phyloP scores from a whole-genome alignment of 1,284 basidiomycete genomes.

The Leccinum solheimii region DNA sequence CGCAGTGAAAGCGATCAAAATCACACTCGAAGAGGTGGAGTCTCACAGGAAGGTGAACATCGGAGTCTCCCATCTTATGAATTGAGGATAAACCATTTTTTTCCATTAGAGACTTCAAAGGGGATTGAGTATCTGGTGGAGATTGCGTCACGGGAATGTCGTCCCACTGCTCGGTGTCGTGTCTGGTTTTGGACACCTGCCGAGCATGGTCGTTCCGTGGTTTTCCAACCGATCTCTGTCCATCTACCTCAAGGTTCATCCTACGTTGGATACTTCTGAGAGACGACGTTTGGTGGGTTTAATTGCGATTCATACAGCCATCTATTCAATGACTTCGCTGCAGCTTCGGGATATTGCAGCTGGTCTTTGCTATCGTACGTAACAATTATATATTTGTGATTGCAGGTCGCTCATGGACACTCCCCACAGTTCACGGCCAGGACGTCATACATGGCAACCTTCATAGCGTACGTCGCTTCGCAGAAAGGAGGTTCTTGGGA shows the following conservation, averaged over 20 bases:
- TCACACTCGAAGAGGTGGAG: not conserved
- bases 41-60: not conserved
- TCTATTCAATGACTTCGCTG: not conserved
- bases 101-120: constrained; percentile 26
- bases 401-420: not conserved
- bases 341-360: constrained; percentile 29
- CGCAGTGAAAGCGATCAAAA: constrained; percentile 28
- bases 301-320: not conserved
- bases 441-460: constrained; percentile 29
- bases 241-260: constrained; percentile 14
- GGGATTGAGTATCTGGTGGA: constrained; percentile 29
- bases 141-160: constrained; percentile 27
- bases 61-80: not conserved
- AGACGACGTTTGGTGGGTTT: constrained; percentile 22
- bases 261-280: not conserved
- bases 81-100: not conserved
- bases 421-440: constrained; percentile 23
- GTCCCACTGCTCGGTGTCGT: constrained; percentile 33
- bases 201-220: constrained; percentile 32
- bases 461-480: constrained; percentile 25
- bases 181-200: constrained; percentile 19
- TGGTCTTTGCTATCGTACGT: constrained; percentile 32
- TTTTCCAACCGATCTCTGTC: constrained; percentile 31
- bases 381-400: not conserved
- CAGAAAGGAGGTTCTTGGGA: not conserved